Conservation (phyloP, 345 rosid genomes). For the Aquilaria yunnanensis region DNA sequence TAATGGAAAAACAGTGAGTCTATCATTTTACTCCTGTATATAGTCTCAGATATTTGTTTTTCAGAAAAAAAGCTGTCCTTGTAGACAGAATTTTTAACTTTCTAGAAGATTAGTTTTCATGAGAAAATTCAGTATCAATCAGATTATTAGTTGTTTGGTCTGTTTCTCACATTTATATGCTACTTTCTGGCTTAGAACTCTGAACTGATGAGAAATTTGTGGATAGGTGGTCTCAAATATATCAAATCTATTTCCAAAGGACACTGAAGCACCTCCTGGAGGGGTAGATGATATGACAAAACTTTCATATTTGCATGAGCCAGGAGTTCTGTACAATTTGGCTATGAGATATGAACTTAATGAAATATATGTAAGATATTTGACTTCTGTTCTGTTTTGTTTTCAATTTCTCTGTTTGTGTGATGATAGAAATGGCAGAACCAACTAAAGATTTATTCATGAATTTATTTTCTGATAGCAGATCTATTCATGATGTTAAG, state of each 20-base stretch:
- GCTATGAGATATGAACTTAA: constrained; percentile 95
- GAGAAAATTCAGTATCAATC: too few species aligned
- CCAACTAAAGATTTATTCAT: constrained; percentile 1
- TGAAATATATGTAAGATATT: constrained; percentile 80
- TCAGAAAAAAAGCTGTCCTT: too few species aligned
- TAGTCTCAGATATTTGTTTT: too few species aligned
- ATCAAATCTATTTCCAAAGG: constrained; percentile 83
- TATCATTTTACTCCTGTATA: too few species aligned
- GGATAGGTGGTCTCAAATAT: constrained; percentile 79
- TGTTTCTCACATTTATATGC: neutral
- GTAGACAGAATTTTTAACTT: too few species aligned
- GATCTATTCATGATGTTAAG: too few species aligned
- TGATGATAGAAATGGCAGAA: constrained; percentile 6
- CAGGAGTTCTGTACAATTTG: constrained; percentile 92
- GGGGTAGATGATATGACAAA: constrained; percentile 99
- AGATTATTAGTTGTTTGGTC: too few species aligned
- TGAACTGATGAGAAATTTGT: constrained; percentile 5
- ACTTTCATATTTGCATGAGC: constrained; percentile 97
- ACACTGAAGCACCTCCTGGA: constrained; percentile 94
- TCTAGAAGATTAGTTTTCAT: too few species aligned
- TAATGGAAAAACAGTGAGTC: constrained; percentile 71
- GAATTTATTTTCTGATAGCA: constrained; percentile 13
- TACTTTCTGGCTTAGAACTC: too few species aligned
- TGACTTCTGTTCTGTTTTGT: constrained; percentile 9
- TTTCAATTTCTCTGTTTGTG: constrained; percentile 8